These are phyloP conservation scores for Quercus lobata DNA, from an alignment of 331 rosid genomes.

Conservation along the genomic window DNA sequence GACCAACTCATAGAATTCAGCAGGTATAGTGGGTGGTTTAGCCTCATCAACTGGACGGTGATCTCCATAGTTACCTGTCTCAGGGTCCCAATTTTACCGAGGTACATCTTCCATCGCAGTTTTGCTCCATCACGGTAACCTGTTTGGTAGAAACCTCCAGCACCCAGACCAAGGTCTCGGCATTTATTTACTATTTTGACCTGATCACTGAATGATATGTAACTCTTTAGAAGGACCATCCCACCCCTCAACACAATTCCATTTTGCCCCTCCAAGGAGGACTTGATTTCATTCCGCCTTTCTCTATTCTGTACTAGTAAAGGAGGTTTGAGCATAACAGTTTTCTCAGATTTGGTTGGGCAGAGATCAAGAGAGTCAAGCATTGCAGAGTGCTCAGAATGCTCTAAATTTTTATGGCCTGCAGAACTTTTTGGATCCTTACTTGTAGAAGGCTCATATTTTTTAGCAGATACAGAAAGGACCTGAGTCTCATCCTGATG, in stretches of 20 bases:
- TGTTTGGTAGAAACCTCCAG: slow-evolving; percentile 86
- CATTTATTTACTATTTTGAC: slow-evolving; percentile 46
- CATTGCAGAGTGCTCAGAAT: not conserved
- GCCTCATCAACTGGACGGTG: slow-evolving; percentile 44
- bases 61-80: slow-evolving; percentile 34
- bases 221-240: slow-evolving; percentile 52
- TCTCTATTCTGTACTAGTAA: slow-evolving; percentile 40
- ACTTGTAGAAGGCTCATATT: not conserved
- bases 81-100: slow-evolving; percentile 88
- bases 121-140: slow-evolving; percentile 51
- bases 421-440: not conserved
- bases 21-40: slow-evolving; percentile 51
- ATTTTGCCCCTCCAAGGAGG: not conserved
- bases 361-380: slow-evolving; percentile 48
- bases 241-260: slow-evolving; percentile 36
- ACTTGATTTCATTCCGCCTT: slow-evolving; percentile 31
- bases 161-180: slow-evolving; percentile 50
- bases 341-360: slow-evolving; percentile 8
- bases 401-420: not conserved
- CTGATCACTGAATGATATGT: slow-evolving; percentile 46
- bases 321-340: slow-evolving; percentile 26
- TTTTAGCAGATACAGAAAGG: not conserved
- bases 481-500: not conserved
- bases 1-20: slow-evolving; percentile 33
- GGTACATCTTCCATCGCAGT: slow-evolving; percentile 49